phyloP scores from a whole-genome alignment of 1,284 basidiomycete species.

The Apiotrichum siamense region DNA sequence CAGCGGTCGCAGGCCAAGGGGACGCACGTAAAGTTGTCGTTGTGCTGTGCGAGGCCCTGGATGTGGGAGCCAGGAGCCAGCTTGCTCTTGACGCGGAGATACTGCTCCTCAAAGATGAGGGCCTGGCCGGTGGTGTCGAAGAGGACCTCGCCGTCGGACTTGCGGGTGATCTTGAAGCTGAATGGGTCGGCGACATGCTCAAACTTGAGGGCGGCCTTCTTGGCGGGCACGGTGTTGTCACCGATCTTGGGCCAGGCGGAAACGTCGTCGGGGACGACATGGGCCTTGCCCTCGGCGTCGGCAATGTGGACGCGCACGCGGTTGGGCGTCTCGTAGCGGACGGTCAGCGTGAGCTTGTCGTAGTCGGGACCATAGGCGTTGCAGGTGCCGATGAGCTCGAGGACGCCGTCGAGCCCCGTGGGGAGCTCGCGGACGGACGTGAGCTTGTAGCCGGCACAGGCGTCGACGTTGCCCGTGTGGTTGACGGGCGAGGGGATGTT shows the following conservation, averaged over 20 bases:
- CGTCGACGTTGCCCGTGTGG: slow-evolving; percentile 21
- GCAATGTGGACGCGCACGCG: slow-evolving; percentile 64
- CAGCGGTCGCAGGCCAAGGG: slow-evolving; percentile 51
- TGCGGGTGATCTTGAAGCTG: slow-evolving; percentile 68
- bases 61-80: slow-evolving; percentile 56
- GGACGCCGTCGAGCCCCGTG: slow-evolving; percentile 19
- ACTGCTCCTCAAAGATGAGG: slow-evolving; percentile 74
- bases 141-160: slow-evolving; percentile 51
- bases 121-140: slow-evolving; percentile 64
- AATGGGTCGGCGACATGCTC: slow-evolving; percentile 62
- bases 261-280: slow-evolving; percentile 62
- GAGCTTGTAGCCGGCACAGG: slow-evolving; percentile 28
- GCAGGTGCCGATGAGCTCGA: slow-evolving; percentile 50
- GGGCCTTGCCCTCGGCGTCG: slow-evolving; percentile 55
- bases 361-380: slow-evolving; percentile 68
- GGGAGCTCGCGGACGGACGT: slow-evolving; percentile 4
- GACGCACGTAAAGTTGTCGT: slow-evolving; percentile 13
- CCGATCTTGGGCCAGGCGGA: slow-evolving; percentile 54
- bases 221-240: slow-evolving; percentile 50
- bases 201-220: slow-evolving; percentile 50
- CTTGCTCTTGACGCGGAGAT: slow-evolving; percentile 55
- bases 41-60: slow-evolving; percentile 65
- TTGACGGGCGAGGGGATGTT: slow-evolving; percentile 22
- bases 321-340: slow-evolving; percentile 28
- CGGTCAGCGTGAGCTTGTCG: slow-evolving; percentile 54